A percentile compares a stretch with the other conserved stretches of the same genome.
Conservation (phyloP, 2,329 filamentous ascomycete species). For the Fusarium haematococcum region DNA sequence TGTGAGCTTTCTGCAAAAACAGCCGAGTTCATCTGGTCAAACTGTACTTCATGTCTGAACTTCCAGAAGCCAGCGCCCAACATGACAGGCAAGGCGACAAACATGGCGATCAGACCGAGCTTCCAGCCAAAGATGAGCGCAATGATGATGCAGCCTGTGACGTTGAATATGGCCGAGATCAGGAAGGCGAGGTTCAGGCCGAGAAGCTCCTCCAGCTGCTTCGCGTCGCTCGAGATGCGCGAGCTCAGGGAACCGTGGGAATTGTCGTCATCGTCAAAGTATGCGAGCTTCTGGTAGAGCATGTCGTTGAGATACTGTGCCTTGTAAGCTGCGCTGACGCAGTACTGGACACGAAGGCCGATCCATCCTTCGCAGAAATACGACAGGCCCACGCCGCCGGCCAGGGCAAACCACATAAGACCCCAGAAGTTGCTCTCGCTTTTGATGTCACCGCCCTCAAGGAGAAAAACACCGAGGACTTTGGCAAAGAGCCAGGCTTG, state of each 20-base stretch:
- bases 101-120: constrained; percentile 52
- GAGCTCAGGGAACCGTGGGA: constrained; percentile 45
- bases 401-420: constrained; percentile 48
- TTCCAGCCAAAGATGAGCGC: constrained; percentile 52
- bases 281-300: constrained; percentile 44
- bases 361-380: constrained; percentile 44
- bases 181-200: constrained; percentile 47
- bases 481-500: constrained; percentile 48
- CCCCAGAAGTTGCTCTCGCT: constrained; percentile 44
- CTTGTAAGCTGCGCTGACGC: constrained; percentile 41
- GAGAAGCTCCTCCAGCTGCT: constrained; percentile 48
- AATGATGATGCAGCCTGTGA: constrained; percentile 46
- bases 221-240: constrained; percentile 45
- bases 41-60: constrained; percentile 63
- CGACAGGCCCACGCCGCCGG: constrained; percentile 43
- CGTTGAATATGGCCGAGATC: constrained; percentile 45
- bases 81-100: constrained; percentile 50
- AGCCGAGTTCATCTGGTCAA: constrained; percentile 67
- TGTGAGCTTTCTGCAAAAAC: constrained; percentile 71
- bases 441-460: constrained; percentile 44
- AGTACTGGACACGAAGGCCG: constrained; percentile 17
- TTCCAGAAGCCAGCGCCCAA: constrained; percentile 50
- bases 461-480: constrained; percentile 42
- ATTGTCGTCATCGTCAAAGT: constrained; percentile 47
- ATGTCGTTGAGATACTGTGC: constrained; percentile 46